Percentiles rank a stretch among this genome's conserved stretches.
Evolutionary conservation across 2,329 filamentous ascomycete species (phyloP).

Genomic region (Stemphylium vesicarium): DNA sequence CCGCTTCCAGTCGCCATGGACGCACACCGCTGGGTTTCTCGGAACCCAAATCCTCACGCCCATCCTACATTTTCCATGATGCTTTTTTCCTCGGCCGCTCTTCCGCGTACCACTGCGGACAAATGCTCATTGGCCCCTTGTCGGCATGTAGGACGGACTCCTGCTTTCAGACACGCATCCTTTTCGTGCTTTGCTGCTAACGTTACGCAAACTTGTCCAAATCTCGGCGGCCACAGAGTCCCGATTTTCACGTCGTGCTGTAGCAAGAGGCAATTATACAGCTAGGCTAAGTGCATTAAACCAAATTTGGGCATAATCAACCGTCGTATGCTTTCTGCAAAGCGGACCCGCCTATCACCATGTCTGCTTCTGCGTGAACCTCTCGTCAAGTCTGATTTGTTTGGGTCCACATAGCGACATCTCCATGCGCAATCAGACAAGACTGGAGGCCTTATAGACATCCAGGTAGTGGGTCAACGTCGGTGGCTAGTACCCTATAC

Average conservation of each 20-base stretch:
- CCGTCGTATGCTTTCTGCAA: slow-evolving; percentile 5
- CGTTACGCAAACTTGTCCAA: slow-evolving; percentile 2
- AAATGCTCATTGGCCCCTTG: slow-evolving; percentile 3
- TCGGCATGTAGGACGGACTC: slow-evolving; percentile 3
- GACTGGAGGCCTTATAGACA: not conserved
- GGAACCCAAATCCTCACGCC: slow-evolving; percentile 27
- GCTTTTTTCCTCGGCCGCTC: slow-evolving; percentile 11
- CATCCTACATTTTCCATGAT: not conserved
- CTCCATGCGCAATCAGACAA: not conserved
- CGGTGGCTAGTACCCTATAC: not conserved
- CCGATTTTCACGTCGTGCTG: slow-evolving; percentile 5
- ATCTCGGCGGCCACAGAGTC: slow-evolving; percentile 1
- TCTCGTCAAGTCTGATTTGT: slow-evolving; percentile 1
- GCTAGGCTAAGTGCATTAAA: not conserved
- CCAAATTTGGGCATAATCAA: slow-evolving; percentile 9
- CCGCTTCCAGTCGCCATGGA: slow-evolving; percentile 31
- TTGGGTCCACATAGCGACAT: not conserved
- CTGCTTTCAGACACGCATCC: slow-evolving; percentile 2
- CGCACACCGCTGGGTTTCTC: slow-evolving; percentile 33
- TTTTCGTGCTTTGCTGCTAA: not conserved
- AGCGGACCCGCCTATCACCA: slow-evolving; percentile 1
- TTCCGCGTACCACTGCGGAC: slow-evolving; percentile 5
- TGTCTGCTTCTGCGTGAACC: slow-evolving; percentile 7
- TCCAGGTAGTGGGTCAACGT: not conserved
- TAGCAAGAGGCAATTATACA: slow-evolving; percentile 11